Evolutionary conservation across 331 rosid species (phyloP), one percentile per base, ranked within the genome.

Genomic region (Saraca asoca): DNA sequence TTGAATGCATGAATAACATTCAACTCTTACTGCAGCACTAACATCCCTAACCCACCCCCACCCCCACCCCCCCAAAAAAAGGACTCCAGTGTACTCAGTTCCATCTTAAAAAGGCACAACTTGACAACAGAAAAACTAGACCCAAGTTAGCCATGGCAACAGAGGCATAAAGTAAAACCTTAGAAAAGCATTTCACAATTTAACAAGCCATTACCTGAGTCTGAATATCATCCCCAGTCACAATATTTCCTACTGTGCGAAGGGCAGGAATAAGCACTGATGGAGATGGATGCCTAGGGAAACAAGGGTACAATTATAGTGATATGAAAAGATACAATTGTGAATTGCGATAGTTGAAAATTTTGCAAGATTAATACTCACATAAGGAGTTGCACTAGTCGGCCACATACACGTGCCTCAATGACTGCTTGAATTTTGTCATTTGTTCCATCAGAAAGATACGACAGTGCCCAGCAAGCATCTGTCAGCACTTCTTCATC

Each of bases 391-490:
- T 88, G 89, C 73, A 86, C 93, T 43, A 91, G 80, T 58, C 89
- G 85, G 57, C 59, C 51, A 53, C 95, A 85, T 51, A 91, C 97
- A 49, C 93, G 91, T 13, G 95, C 94, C 73, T 91, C 94, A 7
- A 91, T 88, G 51, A 91, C 97, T 9, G 95, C 95, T 91, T 91
- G 97, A 76, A 91, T 88, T 77, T 91, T 88, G 75, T 91, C 97
- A 69, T 91, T 91, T 17, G 95, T 88, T 56, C 97, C 97, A 74
- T 91, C 97, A 2, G 97, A 91, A 72, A 91, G 87, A 78, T 88
- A 91, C 0, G 97, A 91, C 0, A 91, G 85, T 34, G 97, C 97
- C 97, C 97, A 91, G 75, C 95, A 91, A n/a, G 97, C 94, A 51
- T 91, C 97, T 7, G 97, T 91, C 64, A 91, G 71, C 33, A 91